Evolutionary conservation across 768 basidiomycete species (phyloP).

Genomic region (Naganishia vaughanmartiniae): DNA sequence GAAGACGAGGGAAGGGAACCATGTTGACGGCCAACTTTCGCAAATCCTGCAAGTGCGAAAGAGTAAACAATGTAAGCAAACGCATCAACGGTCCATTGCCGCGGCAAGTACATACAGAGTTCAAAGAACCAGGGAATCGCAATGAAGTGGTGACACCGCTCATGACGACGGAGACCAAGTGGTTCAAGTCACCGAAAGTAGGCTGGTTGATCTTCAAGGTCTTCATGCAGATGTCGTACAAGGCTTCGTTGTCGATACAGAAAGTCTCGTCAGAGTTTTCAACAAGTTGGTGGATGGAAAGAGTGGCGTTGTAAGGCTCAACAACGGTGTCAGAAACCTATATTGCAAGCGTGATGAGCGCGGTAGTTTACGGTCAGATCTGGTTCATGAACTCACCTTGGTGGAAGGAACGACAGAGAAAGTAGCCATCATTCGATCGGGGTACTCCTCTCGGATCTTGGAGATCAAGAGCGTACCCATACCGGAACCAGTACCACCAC

Average conservation of each 20-base stretch:
- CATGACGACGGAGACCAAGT: slow-evolving; percentile 97
- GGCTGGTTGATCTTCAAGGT: slow-evolving; percentile 94
- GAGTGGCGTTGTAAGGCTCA: slow-evolving; percentile 98
- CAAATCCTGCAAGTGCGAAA: slow-evolving; percentile 61
- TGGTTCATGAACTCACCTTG: slow-evolving; percentile 58
- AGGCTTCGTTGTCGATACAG: slow-evolving; percentile 99
- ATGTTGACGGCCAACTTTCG: slow-evolving; percentile 94
- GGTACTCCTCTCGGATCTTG: slow-evolving; percentile 98
- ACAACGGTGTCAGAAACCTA: slow-evolving; percentile 93
- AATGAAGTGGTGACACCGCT: slow-evolving; percentile 97
- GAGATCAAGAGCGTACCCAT: slow-evolving; percentile 99
- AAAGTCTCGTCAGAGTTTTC: slow-evolving; percentile 99
- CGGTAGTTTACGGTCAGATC: neutral
- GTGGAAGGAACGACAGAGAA: slow-evolving; percentile 98
- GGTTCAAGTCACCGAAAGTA: slow-evolving; percentile 96
- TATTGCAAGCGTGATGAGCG: slow-evolving; percentile 2
- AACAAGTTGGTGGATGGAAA: slow-evolving; percentile 96
- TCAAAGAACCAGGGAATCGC: slow-evolving; percentile 99
- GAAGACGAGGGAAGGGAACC: slow-evolving; percentile 92
- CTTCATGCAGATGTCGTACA: slow-evolving; percentile 98
- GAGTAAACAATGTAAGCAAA: neutral
- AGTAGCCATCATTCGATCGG: slow-evolving; percentile 99
- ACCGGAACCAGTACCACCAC: slow-evolving; percentile 99
- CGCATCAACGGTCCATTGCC: slow-evolving; percentile 54
- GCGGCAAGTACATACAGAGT: slow-evolving; percentile 55